Evolutionary conservation across 306 rosid species (phyloP).

Genomic region (Lablab purpureus): DNA sequence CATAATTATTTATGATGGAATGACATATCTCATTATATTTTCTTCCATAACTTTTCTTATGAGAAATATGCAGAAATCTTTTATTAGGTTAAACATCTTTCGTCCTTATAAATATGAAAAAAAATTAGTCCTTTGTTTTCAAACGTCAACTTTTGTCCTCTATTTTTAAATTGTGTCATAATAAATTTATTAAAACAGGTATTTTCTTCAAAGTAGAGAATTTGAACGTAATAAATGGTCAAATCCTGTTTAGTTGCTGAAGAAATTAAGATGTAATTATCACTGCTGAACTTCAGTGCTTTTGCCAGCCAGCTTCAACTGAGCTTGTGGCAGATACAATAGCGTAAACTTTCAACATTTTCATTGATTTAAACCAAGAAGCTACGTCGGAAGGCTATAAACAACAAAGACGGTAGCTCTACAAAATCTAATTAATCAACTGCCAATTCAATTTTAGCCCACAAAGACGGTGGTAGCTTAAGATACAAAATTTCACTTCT

Average conservation of each 20-base stretch:
- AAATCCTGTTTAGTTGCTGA: not conserved
- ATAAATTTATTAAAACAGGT: too few relatives aligned
- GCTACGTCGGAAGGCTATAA: not conserved
- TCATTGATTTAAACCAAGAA: too few relatives aligned
- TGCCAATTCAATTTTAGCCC: not conserved
- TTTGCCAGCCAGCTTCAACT: not conserved
- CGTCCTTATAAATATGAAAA: too few relatives aligned
- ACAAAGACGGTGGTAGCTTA: not conserved
- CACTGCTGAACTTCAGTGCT: not conserved
- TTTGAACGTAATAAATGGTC: not conserved
- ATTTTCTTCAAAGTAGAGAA: not conserved
- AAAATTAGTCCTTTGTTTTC: too few relatives aligned
- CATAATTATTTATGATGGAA: too few relatives aligned
- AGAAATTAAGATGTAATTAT: not conserved
- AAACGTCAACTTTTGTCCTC: too few relatives aligned
- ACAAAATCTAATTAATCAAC: conserved; percentile 6
- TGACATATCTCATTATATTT: too few relatives aligned
- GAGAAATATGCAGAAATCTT: too few relatives aligned
- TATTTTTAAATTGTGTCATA: too few relatives aligned
- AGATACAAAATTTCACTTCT: conserved; percentile 22
- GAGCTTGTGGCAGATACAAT: not conserved
- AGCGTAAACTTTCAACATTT: not conserved
- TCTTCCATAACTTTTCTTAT: too few relatives aligned
- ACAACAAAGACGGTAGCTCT: not conserved
- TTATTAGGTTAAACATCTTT: too few relatives aligned